These are phyloP conservation scores for slime mould (Dictyostelium discoideum) DNA, from an alignment of 78 protist species.

Conservation along the genomic window DNA sequence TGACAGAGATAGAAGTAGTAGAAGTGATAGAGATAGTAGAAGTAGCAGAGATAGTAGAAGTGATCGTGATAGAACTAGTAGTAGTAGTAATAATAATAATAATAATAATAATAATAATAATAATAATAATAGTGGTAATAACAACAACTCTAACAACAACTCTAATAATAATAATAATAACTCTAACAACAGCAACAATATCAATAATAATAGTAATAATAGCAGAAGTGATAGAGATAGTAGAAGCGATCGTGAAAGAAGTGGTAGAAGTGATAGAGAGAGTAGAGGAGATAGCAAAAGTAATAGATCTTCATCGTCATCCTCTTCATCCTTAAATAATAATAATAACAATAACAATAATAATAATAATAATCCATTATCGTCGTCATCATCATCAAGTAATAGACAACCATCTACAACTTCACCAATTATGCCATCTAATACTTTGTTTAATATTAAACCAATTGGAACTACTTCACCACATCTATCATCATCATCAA, in stretches of 20 bases:
- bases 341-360: too few species aligned
- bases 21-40: not conserved
- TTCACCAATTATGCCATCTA: not conserved
- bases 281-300: not conserved
- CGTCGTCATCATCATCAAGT: not conserved
- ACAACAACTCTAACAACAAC: not conserved
- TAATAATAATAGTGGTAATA: not conserved
- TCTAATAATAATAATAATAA: not conserved
- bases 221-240: not conserved
- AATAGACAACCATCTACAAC: not conserved
- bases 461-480: not conserved
- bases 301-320: not conserved
- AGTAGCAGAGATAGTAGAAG: not conserved
- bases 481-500: not conserved
- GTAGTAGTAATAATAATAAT: not conserved
- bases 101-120: not conserved
- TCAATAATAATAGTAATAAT: not conserved
- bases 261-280: not conserved
- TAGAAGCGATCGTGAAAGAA: not conserved
- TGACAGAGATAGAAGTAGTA: not conserved
- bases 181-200: not conserved
- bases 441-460: not conserved
- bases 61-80: not conserved
- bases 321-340: not conserved
- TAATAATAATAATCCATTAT: not conserved